phyloP scores from a whole-genome alignment of 345 rosid species.

The Draba incana region DNA sequence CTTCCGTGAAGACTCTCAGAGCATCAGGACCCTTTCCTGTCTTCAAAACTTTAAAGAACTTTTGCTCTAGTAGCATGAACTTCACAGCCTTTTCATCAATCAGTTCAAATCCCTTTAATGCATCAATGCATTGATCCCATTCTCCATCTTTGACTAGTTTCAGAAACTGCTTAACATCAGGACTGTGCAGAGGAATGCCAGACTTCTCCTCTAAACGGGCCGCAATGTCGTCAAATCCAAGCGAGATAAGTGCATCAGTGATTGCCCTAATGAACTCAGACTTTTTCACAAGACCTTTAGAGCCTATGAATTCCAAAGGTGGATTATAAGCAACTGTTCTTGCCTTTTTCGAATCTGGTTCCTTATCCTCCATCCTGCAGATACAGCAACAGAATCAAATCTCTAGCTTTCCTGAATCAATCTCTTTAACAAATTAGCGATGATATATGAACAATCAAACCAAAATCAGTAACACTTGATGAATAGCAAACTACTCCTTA shows the following conservation, averaged over 20 bases:
- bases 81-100: slow-evolving; percentile 44
- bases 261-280: slow-evolving; percentile 57
- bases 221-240: slow-evolving; percentile 50
- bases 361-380: background rate
- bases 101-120: slow-evolving; percentile 42
- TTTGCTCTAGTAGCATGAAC: slow-evolving; percentile 59
- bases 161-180: slow-evolving; percentile 44
- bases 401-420: background rate
- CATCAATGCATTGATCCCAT: slow-evolving; percentile 57
- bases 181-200: slow-evolving; percentile 45
- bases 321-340: too few species aligned
- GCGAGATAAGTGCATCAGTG: slow-evolving; percentile 56
- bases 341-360: too few species aligned
- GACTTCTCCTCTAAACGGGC: slow-evolving; percentile 55
- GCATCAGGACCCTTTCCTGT: slow-evolving; percentile 42
- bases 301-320: slow-evolving; percentile 7
- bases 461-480: background rate
- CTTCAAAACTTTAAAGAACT: slow-evolving; percentile 47
- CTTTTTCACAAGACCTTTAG: slow-evolving; percentile 40
- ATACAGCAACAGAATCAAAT: background rate
- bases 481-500: background rate
- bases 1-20: slow-evolving; percentile 46
- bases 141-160: slow-evolving; percentile 47
- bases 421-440: too few species aligned
- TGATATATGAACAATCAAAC: background rate